These are phyloP conservation scores for Aphanomyces invadans DNA, from an alignment of 352 stramenopile species.

Conservation along the genomic window DNA sequence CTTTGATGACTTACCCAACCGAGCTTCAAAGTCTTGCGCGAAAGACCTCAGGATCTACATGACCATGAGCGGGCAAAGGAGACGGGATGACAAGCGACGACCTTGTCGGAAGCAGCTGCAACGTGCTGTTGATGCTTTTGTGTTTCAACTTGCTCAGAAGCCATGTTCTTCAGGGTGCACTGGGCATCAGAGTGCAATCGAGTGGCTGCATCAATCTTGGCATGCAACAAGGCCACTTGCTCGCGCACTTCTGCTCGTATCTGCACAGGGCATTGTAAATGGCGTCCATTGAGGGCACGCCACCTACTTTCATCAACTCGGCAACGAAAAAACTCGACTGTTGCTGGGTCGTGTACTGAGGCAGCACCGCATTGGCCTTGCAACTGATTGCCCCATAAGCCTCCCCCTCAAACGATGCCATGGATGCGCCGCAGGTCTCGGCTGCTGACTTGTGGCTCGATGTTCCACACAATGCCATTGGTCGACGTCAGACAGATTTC, in stretches of 20 bases:
- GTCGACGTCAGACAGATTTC: not conserved
- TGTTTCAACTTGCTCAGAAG: not conserved
- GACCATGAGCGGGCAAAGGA: no score
- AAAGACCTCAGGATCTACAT: slow-evolving; percentile 1
- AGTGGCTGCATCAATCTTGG: slow-evolving; percentile 3
- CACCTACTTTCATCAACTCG: not conserved
- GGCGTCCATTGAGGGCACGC: not conserved
- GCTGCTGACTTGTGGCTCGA: no score
- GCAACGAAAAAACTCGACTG: not conserved
- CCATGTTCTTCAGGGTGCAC: not conserved
- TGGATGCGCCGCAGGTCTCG: no score
- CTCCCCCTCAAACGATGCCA: no score
- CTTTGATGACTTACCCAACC: not conserved
- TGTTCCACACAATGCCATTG: not conserved
- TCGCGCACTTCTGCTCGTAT: slow-evolving; percentile 14
- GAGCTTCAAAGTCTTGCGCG: not conserved
- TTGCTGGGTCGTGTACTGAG: not conserved
- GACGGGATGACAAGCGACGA: not conserved
- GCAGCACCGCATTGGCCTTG: not conserved
- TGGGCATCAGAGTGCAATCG: not conserved
- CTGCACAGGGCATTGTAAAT: not conserved
- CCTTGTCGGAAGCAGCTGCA: not conserved
- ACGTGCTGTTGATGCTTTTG: not conserved
- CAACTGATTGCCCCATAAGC: no score
- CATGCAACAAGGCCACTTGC: slow-evolving; percentile 12